These are phyloP conservation scores for Schwanniomyces pseudopolymorphus DNA, from an alignment of 805 yeast species.

Conservation along the genomic window DNA sequence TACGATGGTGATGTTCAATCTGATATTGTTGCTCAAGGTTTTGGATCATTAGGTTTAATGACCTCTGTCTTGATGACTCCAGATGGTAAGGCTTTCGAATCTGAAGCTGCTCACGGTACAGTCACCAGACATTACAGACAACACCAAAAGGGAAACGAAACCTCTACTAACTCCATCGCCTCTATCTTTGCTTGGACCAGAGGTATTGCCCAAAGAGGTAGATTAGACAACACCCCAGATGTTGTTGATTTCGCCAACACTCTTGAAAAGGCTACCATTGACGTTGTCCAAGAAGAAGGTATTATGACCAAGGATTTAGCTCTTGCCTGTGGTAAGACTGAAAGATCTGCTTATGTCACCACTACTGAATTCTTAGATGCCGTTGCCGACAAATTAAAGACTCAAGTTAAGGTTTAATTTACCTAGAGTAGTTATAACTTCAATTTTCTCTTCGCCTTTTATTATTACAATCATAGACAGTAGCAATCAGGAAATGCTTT, in stretches of 20 bases:
- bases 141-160: slow-evolving; percentile 77
- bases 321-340: slow-evolving; percentile 62
- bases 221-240: slow-evolving; percentile 67
- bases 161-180: slow-evolving; percentile 83
- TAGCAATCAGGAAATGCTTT: slow-evolving; percentile 7
- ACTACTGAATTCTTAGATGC: slow-evolving; percentile 78
- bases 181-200: slow-evolving; percentile 87
- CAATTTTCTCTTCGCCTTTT: slow-evolving; percentile 1
- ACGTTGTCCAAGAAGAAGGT: slow-evolving; percentile 71
- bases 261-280: slow-evolving; percentile 66
- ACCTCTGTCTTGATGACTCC: slow-evolving; percentile 81
- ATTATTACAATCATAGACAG: slow-evolving; percentile 2
- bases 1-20: slow-evolving; percentile 87
- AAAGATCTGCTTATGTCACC: slow-evolving; percentile 63
- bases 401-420: slow-evolving; percentile 2
- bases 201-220: slow-evolving; percentile 80
- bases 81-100: slow-evolving; percentile 82
- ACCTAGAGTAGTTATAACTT: background rate
- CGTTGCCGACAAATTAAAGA: slow-evolving; percentile 59
- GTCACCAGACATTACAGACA: slow-evolving; percentile 85
- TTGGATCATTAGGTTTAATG: slow-evolving; percentile 82
- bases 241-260: slow-evolving; percentile 65
- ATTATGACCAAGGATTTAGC: slow-evolving; percentile 85
- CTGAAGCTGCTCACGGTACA: slow-evolving; percentile 87
- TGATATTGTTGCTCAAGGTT: slow-evolving; percentile 85